Evolutionary conservation across 2,329 filamentous ascomycete genomes (phyloP).

Genomic region (Elsinoe necatrix): DNA sequence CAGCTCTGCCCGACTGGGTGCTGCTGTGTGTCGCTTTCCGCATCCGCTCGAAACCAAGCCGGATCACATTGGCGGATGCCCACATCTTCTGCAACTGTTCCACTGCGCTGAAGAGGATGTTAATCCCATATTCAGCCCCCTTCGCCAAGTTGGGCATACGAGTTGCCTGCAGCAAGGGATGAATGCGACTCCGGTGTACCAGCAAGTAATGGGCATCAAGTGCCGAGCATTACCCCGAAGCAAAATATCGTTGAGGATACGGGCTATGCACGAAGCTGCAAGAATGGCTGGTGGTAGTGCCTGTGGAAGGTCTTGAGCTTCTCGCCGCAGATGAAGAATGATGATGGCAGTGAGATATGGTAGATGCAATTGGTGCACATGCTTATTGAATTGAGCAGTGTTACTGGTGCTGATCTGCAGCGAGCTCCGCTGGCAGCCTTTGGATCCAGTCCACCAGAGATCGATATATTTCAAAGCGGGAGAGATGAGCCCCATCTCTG

Average conservation of each 20-base stretch:
- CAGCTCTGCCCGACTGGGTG: too few species aligned
- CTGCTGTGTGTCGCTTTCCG: neutral
- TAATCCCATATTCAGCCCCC: neutral
- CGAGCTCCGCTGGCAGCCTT: neutral
- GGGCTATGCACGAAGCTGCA: neutral
- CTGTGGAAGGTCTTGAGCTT: neutral
- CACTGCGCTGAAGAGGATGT: neutral
- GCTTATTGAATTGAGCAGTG: neutral
- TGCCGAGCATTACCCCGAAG: neutral
- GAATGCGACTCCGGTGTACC: constrained; percentile 4
- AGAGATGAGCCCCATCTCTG: neutral
- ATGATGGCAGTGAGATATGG: constrained; percentile 1
- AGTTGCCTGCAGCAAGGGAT: constrained; percentile 1
- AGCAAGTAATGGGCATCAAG: constrained; percentile 1
- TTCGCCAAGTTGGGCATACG: neutral
- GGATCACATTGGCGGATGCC: neutral
- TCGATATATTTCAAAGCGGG: neutral
- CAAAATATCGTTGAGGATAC: neutral
- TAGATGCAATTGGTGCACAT: constrained; percentile 3
- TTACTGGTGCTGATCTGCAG: neutral
- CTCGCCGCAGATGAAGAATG: neutral
- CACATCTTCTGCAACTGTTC: constrained; percentile 7
- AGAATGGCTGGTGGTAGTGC: constrained; percentile 2
- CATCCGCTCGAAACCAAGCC: neutral
- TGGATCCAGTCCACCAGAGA: neutral